phyloP scores from a whole-genome alignment of 2,329 filamentous ascomycete genomes.

The Malbranchea zuffiana region DNA sequence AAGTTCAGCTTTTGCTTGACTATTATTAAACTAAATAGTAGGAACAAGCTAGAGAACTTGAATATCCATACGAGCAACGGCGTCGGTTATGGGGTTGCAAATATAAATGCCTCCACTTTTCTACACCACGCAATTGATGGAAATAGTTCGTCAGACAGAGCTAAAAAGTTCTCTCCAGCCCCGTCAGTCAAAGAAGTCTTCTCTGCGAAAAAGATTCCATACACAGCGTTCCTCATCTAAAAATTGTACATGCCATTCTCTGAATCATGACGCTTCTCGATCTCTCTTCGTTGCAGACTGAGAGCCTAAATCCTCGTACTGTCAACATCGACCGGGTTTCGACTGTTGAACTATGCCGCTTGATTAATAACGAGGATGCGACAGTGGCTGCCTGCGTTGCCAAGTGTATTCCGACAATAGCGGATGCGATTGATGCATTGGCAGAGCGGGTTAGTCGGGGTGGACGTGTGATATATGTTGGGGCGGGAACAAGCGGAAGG shows the following conservation, averaged over 20 bases:
- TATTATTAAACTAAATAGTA: no score
- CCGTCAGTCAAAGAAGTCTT: no score
- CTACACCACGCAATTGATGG: no score
- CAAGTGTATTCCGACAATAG: constrained; percentile 25
- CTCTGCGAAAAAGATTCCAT: no score
- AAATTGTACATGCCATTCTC: not conserved
- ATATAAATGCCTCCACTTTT: no score
- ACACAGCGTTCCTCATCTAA: not conserved
- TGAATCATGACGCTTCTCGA: constrained; percentile 15
- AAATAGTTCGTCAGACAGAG: no score
- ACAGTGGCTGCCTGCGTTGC: constrained; percentile 24
- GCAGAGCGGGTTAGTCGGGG: constrained; percentile 24
- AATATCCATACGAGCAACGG: no score
- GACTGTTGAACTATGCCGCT: constrained; percentile 29
- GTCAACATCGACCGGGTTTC: constrained; percentile 29
- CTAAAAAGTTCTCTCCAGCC: no score
- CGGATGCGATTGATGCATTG: constrained; percentile 26
- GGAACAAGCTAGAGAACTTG: no score
- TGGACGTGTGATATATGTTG: constrained; percentile 31
- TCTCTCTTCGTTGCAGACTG: constrained; percentile 28
- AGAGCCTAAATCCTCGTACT: constrained; percentile 28
- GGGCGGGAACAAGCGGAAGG: constrained; percentile 38
- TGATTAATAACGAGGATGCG: constrained; percentile 31
- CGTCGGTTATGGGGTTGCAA: no score
- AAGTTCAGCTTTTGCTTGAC: no score